Base-by-base conservation (phyloP, 176 grass and related monocot genomes). In the Pontederia crassipes region DNA sequence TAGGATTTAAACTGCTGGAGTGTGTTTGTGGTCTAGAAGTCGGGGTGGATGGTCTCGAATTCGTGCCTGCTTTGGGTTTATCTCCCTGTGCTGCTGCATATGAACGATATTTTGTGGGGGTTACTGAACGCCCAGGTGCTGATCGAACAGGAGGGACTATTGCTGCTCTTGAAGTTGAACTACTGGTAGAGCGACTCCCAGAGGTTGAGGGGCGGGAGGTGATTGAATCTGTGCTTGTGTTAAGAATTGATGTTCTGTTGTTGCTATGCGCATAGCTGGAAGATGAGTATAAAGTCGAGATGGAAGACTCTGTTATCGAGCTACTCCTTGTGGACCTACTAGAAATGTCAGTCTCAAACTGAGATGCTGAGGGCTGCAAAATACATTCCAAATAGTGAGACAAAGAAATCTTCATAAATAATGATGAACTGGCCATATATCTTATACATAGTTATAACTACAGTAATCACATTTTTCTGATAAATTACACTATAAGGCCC, bases 171-270 rank as follows among this genome's bases (percentile, higher is more conserved):
- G 32, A 40, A 40, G 4, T 40, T 40, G 32, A 40, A 4, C 32
- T 40, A 40, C 32, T 40, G 32, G 32, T 40, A 3, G 32, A 7
- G 4, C 32, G 32, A 40, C 32, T 40, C 32, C 32, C 32, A 40
- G 32, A 7, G 3, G 17, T 2, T 4, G 16, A 14, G 17, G 51
- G 46, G 60, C 60, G 63, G 32, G 71, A 74, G 8, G 60, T 63
- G 60, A 74, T 59, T 11, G 71, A 74, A 45, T 50, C 50, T 11
- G 71, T 55, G 17, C 71, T 74, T 8, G 59, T 74, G 71, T 55
- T 64, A 20, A 74, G 71, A 60, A 55, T 0, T 2, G 71, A 52
- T 29, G 71, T 47, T 46, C 29, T 45, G 15, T 45, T 48, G 71
- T n/a, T 28, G 59, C 45, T 64, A 5, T 59, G 64, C 3, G 47